Evolutionary conservation across 2,329 filamentous ascomycete genomes (phyloP).

Genomic region (Dactylellina parvicollis): DNA sequence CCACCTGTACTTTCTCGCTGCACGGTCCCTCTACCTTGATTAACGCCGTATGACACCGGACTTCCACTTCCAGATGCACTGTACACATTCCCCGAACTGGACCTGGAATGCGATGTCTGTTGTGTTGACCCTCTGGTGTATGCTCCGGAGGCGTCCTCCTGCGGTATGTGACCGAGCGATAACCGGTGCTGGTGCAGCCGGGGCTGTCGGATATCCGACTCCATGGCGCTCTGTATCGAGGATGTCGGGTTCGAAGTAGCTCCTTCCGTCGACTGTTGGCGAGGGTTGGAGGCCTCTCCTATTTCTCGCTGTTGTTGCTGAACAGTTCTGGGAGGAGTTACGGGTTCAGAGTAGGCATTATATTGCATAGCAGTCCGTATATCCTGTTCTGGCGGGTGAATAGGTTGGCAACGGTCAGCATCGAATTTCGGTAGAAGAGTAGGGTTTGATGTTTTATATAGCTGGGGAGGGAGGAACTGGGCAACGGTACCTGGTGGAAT

Average conservation of each 20-base stretch:
- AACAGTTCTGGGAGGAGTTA: slow-evolving; percentile 26
- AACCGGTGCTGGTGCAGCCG: slow-evolving; percentile 51
- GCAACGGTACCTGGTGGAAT: slow-evolving; percentile 18
- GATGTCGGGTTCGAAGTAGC: slow-evolving; percentile 17
- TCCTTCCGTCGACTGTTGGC: slow-evolving; percentile 21
- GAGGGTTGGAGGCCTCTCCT: slow-evolving; percentile 25
- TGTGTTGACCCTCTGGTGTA: slow-evolving; percentile 49
- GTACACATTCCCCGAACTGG: slow-evolving; percentile 48
- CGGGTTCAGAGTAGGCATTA: slow-evolving; percentile 43
- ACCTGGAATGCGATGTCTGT: slow-evolving; percentile 49
- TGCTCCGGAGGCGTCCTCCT: slow-evolving; percentile 44
- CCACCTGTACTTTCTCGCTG: slow-evolving; percentile 44
- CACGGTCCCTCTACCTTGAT: slow-evolving; percentile 25
- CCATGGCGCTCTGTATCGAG: slow-evolving; percentile 54
- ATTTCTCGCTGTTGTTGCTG: slow-evolving; percentile 46
- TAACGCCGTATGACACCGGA: slow-evolving; percentile 46
- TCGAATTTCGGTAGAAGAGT: neutral
- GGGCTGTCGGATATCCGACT: slow-evolving; percentile 52
- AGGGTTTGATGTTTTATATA: neutral
- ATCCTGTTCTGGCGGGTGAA: slow-evolving; percentile 1
- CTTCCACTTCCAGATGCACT: slow-evolving; percentile 47
- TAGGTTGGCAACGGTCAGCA: neutral
- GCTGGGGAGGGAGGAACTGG: slow-evolving; percentile 1
- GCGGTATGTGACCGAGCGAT: slow-evolving; percentile 43
- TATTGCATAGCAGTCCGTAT: slow-evolving; percentile 48